Evolutionary conservation across 2,329 filamentous ascomycete species (phyloP), one percentile per base, ranked within the genome.

Genomic region (Lachnellula subtilissima): DNA sequence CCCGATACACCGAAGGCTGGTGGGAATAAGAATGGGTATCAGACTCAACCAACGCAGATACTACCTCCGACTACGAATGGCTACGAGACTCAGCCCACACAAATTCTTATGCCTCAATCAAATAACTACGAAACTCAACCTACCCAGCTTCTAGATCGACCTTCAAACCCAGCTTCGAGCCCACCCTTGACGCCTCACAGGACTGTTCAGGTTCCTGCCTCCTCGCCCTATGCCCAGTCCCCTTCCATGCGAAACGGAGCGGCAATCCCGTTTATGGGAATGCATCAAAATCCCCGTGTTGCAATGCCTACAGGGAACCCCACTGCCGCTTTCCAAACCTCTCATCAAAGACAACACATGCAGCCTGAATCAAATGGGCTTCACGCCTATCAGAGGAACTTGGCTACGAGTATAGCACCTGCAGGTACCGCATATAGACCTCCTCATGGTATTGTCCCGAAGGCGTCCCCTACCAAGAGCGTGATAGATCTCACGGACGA

Each of bases 201-300:
- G 39, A 69, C 80, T 50, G 76, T 97, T 54, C 92, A 96, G 71
- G 92, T 97, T 3, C 86, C 87, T 32, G 89, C 90, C n/a, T 97
- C 92, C 3, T 97, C 93, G 1, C 92, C 91, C 2, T 66, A 70
- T 37, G 55, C 54, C 5, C 54, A 47, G 12, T 19, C 23, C 5
- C 28, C 45, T 3, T 22, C 19, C 5, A 28, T 15, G 23, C 22
- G 17, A 22, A 25, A 25, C 8, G 45, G 45, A 14, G 45, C 4
- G 23, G 37, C n/a, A 39, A 6, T 5, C n/a, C 14, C 37, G 5
- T 15, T 17, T 12, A 39, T 39, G 37, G 37, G 37, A 39, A 45
- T 39, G 51, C 23, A 53, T 36, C 36, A 35, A 17, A 50, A 39
- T 22, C 49, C 28, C n/a, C 48, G n/a, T 17, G 14, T 15, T 15